A percentile compares a stretch with the other conserved stretches of the same genome.
Evolutionary conservation across 2,329 filamentous ascomycete genomes (phyloP).

Genomic region (Neonectria ditissima): DNA sequence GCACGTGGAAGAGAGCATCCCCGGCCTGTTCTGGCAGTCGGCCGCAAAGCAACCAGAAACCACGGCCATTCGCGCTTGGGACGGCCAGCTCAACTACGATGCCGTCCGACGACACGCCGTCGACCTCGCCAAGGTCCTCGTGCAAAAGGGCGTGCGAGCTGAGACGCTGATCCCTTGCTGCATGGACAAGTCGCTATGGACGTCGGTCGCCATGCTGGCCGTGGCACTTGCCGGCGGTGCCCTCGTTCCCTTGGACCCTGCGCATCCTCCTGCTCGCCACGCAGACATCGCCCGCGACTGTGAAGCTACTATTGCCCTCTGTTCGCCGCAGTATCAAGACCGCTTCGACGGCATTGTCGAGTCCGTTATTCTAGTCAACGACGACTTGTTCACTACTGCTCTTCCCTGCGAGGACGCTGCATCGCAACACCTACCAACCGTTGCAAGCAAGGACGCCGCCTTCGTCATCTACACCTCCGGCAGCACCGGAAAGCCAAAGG

Average conservation of each 20-base stretch:
- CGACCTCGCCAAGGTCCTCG: conserved; percentile 8
- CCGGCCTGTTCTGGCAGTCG: conserved; percentile 5
- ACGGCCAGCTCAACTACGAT: conserved; percentile 35
- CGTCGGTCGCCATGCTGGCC: conserved; percentile 40
- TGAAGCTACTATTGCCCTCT: conserved; percentile 25
- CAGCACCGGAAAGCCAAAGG: conserved; percentile 42
- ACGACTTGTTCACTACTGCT: background rate
- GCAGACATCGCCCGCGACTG: conserved; percentile 17
- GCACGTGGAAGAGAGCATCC: conserved; percentile 8
- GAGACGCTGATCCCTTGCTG: conserved; percentile 33
- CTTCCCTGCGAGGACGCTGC: background rate
- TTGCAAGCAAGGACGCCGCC: conserved; percentile 7
- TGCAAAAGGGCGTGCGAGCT: background rate
- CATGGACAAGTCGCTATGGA: conserved; percentile 42
- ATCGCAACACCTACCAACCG: background rate
- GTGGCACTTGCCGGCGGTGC: conserved; percentile 42
- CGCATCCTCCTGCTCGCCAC: conserved; percentile 30
- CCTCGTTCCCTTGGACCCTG: conserved; percentile 42
- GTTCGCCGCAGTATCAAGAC: conserved; percentile 23
- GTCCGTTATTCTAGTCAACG: background rate
- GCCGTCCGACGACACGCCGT: background rate
- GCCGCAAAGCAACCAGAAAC: background rate
- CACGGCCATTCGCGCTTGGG: conserved; percentile 33
- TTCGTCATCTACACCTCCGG: conserved; percentile 42
- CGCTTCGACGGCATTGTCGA: background rate